Percentiles rank a stretch among this genome's conserved stretches.
Evolutionary conservation across 129 eudicot genomes (phyloP).

Genomic region (Escallonia herrerae): DNA sequence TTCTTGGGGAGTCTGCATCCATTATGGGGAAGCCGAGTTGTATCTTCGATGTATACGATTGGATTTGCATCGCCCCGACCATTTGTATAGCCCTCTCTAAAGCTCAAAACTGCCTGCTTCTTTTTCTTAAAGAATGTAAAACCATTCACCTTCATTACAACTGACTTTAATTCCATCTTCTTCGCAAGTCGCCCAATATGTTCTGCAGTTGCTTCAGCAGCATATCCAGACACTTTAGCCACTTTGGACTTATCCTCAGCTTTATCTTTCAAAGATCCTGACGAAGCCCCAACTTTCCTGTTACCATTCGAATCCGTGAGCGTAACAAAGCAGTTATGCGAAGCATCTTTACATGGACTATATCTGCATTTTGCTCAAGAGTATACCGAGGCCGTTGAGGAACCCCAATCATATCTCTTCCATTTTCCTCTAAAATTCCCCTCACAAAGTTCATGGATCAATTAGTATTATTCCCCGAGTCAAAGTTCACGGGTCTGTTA

Average conservation of each 20-base stretch:
- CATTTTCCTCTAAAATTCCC: conserved; percentile 17
- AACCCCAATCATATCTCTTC: conserved; percentile 6
- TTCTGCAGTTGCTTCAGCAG: conserved; percentile 85
- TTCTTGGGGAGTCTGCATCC: conserved; percentile 77
- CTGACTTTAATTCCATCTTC: conserved; percentile 17
- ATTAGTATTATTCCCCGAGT: background rate
- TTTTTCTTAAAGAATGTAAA: conserved; percentile 63
- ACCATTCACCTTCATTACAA: conserved; percentile 63
- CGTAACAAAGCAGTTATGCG: conserved; percentile 61
- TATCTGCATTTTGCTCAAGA: conserved; percentile 53
- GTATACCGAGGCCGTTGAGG: conserved; percentile 6
- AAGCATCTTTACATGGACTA: conserved; percentile 66
- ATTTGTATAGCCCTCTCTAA: conserved; percentile 71
- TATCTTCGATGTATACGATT: conserved; percentile 75
- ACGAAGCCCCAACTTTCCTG: conserved; percentile 50
- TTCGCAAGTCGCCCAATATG: conserved; percentile 21
- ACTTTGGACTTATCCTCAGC: too few species aligned
- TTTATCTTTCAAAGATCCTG: background rate
- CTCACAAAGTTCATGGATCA: conserved; percentile 20
- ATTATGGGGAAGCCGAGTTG: conserved; percentile 75
- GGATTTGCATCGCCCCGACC: conserved; percentile 56
- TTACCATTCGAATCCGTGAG: conserved; percentile 76
- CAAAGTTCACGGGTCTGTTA: too few species aligned
- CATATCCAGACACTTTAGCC: conserved; percentile 35
- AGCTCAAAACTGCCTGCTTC: conserved; percentile 55